Percentiles rank a stretch among this genome's conserved stretches.
These are phyloP conservation scores for Biancaea sappan DNA, from an alignment of 306 rosid species.

Conservation along the genomic window DNA sequence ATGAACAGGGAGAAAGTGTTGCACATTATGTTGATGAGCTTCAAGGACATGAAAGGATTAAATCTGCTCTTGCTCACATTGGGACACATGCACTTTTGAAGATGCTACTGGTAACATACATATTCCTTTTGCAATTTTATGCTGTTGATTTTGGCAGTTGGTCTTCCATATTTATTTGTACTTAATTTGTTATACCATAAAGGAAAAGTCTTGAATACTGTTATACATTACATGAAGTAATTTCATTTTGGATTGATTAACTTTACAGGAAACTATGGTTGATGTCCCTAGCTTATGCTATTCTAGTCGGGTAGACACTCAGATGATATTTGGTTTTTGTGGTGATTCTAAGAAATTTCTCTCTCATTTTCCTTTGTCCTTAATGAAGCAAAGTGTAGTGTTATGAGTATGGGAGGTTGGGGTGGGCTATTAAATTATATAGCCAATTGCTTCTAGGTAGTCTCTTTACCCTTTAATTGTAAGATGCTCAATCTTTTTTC, in stretches of 20 bases:
- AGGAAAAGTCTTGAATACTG: not conserved
- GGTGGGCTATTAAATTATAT: not conserved
- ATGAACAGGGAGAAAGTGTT: conserved; percentile 85
- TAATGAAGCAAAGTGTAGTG: not conserved
- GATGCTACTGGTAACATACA: conserved; percentile 75
- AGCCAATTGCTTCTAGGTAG: not conserved
- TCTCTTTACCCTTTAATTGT: not conserved
- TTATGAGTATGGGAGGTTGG: not conserved
- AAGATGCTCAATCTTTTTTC: not conserved
- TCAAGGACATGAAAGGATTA: conserved; percentile 67
- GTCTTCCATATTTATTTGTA: not conserved
- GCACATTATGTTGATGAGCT: conserved; percentile 76
- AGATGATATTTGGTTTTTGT: not conserved
- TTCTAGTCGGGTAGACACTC: not conserved
- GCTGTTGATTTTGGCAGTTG: conserved; percentile 24
- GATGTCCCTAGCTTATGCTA: not conserved
- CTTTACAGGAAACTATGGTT: not conserved
- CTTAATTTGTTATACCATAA: not conserved
- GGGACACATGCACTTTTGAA: conserved; percentile 89
- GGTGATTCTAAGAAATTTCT: not conserved
- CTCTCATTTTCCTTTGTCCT: not conserved
- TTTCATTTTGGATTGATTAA: not conserved
- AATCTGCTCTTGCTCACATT: conserved; percentile 80
- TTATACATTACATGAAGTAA: conserved; percentile 5
- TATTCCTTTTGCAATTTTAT: conserved; percentile 11